Conservation (phyloP, 2,329 filamentous ascomycete genomes). For the Trichoderma asperellum region DNA sequence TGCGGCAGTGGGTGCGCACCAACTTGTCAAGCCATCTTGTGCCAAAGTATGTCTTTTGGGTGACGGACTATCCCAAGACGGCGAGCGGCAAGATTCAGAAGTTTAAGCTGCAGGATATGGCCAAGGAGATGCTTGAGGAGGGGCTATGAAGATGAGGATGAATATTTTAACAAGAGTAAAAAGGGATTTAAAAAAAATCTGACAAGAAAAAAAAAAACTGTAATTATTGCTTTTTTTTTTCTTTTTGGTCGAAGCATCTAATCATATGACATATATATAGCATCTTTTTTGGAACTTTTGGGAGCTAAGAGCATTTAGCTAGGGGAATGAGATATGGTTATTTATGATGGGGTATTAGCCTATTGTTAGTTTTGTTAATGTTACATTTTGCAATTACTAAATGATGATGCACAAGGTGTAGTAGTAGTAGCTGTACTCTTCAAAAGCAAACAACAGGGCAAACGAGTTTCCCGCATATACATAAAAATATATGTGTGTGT, state of each 20-base stretch:
- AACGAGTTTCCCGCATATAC: not conserved
- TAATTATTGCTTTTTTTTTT: not conserved
- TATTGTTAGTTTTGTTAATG: not conserved
- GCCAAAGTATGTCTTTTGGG: slow-evolving; percentile 89
- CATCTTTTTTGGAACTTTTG: not conserved
- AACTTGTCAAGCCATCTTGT: slow-evolving; percentile 75
- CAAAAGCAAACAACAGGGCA: too few relatives aligned
- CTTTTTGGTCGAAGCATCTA: not conserved
- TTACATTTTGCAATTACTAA: not conserved
- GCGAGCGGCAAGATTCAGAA: slow-evolving; percentile 97
- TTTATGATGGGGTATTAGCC: not conserved
- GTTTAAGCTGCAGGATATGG: slow-evolving; percentile 77
- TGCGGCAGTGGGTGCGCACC: slow-evolving; percentile 72
- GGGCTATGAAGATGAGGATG: not conserved
- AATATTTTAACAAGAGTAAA: not conserved
- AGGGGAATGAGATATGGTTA: not conserved
- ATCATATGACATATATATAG: not conserved
- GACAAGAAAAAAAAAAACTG: not conserved
- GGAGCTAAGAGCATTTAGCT: not conserved
- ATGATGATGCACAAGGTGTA: not conserved
- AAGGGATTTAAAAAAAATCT: not conserved
- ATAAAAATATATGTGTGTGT: not conserved
- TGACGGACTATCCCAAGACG: slow-evolving; percentile 87
- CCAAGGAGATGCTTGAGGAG: slow-evolving; percentile 43
- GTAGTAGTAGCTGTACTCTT: too few relatives aligned